A percentile compares a stretch with the other conserved stretches of the same genome.
Evolutionary conservation across 2,329 filamentous ascomycete species (phyloP).

Genomic region (Colletotrichum scovillei): DNA sequence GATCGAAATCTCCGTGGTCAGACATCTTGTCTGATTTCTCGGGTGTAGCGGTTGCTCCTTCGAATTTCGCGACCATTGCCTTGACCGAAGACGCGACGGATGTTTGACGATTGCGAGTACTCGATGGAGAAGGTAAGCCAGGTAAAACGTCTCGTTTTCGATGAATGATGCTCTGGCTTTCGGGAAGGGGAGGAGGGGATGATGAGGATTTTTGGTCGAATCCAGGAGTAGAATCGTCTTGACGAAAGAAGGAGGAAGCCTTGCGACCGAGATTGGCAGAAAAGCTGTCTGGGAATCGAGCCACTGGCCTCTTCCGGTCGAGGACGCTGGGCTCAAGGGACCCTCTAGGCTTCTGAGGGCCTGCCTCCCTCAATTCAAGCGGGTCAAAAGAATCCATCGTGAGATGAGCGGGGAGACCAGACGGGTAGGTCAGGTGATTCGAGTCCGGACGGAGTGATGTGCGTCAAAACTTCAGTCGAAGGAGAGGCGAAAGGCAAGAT

Average conservation of each 20-base stretch:
- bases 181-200: not conserved
- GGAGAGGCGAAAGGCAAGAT: not conserved
- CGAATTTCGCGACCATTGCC: constrained; percentile 32
- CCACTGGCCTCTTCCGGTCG: constrained; percentile 31
- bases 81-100: constrained; percentile 28
- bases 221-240: constrained; percentile 1
- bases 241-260: not conserved
- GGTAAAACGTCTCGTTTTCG: constrained; percentile 23
- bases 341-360: not conserved
- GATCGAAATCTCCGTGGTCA: not conserved
- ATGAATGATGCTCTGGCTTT: constrained; percentile 17
- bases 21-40: constrained; percentile 4
- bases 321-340: constrained; percentile 35
- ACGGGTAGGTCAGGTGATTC: too few relatives aligned
- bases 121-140: not conserved
- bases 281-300: constrained; percentile 29
- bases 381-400: constrained; percentile 7
- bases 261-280: constrained; percentile 32
- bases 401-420: not conserved
- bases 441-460: not conserved
- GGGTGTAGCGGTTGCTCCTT: not conserved
- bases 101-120: constrained; percentile 11
- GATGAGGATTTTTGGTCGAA: not conserved
- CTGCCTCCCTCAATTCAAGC: not conserved
- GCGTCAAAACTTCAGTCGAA: not conserved